Conservation (phyloP, 345 rosid species). For the Toxicodendron radicans region DNA sequence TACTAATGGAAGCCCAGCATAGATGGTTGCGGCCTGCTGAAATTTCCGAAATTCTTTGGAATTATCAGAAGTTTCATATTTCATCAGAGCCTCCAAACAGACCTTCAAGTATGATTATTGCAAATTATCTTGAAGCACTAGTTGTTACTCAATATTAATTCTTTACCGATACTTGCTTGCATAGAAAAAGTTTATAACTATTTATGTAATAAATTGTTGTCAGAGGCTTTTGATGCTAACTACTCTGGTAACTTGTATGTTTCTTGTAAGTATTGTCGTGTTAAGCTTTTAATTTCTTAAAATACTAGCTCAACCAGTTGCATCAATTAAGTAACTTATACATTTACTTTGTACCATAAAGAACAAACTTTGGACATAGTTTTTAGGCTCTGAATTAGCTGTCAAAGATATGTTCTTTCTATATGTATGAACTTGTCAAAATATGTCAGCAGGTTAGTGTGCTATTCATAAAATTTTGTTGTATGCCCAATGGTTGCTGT, state of each 20-base stretch:
- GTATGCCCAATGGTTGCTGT: too few relatives aligned
- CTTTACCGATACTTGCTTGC: neutral
- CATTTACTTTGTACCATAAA: neutral
- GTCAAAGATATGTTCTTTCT: neutral
- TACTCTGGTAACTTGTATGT: neutral
- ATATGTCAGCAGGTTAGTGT: too few relatives aligned
- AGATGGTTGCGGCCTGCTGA: slow-evolving; percentile 96
- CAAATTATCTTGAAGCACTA: neutral
- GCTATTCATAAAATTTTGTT: too few relatives aligned
- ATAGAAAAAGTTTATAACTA: neutral
- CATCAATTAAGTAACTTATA: neutral
- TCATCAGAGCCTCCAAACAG: slow-evolving; percentile 66
- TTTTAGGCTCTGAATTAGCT: neutral
- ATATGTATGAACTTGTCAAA: too few relatives aligned
- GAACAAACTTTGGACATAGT: neutral
- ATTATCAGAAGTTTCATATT: slow-evolving; percentile 74
- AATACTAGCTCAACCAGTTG: neutral
- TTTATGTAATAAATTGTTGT: neutral
- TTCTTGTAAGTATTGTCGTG: neutral
- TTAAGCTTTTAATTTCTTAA: neutral
- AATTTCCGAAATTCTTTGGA: slow-evolving; percentile 89
- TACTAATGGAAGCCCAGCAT: slow-evolving; percentile 53
- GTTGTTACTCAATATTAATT: neutral
- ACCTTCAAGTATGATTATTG: slow-evolving; percentile 69
- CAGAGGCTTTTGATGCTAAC: neutral